phyloP scores from a whole-genome alignment of 305 asterid species.

The Fraxinus paxiana region DNA sequence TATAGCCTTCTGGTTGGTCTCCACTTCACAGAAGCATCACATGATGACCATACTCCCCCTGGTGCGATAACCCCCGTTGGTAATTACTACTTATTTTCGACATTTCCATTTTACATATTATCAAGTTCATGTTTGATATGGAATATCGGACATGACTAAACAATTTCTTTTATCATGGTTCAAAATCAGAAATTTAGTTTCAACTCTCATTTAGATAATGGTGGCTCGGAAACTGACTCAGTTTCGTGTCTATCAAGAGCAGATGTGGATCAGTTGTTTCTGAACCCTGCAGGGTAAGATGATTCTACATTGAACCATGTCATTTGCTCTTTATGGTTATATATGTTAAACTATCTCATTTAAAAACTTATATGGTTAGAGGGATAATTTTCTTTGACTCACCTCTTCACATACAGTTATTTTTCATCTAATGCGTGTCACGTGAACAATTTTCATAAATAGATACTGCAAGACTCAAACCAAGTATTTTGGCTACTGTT shows the following conservation, averaged over 20 bases:
- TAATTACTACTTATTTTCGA: constrained; percentile 22
- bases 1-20: constrained; percentile 88
- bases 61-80: constrained; percentile 52
- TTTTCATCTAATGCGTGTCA: not conserved
- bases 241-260: constrained; percentile 56
- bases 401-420: not conserved
- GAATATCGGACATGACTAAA: not conserved
- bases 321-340: not conserved
- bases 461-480: not conserved
- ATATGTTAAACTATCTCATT: not conserved
- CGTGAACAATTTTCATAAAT: not conserved
- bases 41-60: constrained; percentile 44
- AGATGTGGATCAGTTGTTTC: constrained; percentile 59
- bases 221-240: constrained; percentile 47
- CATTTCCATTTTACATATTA: not conserved
- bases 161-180: not conserved
- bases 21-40: constrained; percentile 60
- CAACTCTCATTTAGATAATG: constrained; percentile 37
- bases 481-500: not conserved
- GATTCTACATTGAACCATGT: not conserved
- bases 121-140: not conserved
- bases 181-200: not conserved
- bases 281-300: constrained; percentile 66
- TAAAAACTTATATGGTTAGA: not conserved
- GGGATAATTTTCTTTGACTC: not conserved